phyloP scores from a whole-genome alignment of 495 filamentous ascomycete genomes.

The Tuber borchii region DNA sequence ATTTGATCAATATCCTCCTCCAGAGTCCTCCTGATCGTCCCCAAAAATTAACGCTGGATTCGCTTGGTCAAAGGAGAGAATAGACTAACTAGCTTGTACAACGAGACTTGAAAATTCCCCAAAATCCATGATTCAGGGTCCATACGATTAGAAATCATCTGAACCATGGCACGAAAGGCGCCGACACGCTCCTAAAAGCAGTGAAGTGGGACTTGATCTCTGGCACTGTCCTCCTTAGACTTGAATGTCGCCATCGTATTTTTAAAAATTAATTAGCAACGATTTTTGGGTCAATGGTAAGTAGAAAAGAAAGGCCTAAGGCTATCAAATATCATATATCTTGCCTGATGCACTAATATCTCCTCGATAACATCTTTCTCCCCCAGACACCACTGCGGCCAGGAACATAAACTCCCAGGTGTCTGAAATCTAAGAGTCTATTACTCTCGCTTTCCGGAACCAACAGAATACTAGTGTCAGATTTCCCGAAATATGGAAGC shows the following conservation, averaged over 20 bases:
- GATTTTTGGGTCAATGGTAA: too few species aligned
- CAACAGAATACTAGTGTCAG: too few species aligned
- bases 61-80: neutral
- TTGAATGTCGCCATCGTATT: neutral
- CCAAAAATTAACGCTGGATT: neutral
- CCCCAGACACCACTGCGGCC: too few species aligned
- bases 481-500: too few species aligned
- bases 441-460: too few species aligned
- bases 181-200: neutral
- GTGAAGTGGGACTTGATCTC: neutral
- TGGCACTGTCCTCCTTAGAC: neutral
- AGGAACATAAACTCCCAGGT: too few species aligned
- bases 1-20: neutral
- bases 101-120: neutral
- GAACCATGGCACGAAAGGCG: neutral
- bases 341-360: too few species aligned
- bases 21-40: neutral
- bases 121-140: neutral
- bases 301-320: too few species aligned
- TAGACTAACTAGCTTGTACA: neutral
- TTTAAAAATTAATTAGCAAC: neutral
- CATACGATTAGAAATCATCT: neutral
- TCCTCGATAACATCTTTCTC: too few species aligned
- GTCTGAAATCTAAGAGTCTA: too few species aligned
- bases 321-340: too few species aligned